Conservation (phyloP, 2,329 filamentous ascomycete genomes). For the Arthrinium phaeospermum region DNA sequence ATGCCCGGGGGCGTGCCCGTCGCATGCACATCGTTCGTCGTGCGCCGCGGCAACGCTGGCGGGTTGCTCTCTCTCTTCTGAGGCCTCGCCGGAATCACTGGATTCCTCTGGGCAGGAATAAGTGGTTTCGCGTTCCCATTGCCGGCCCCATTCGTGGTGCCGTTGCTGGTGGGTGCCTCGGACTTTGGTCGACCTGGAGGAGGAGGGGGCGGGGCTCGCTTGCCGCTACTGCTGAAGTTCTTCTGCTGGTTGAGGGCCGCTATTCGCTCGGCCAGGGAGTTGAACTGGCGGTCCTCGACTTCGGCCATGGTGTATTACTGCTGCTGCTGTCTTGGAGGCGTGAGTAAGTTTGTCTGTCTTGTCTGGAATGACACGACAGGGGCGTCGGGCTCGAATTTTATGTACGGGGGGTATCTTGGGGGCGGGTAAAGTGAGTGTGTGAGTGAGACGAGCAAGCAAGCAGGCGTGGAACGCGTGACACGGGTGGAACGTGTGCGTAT, state of each 20-base stretch:
- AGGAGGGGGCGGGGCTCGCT: slow-evolving; percentile 52
- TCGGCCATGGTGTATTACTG: slow-evolving; percentile 56
- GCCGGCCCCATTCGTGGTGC: slow-evolving; percentile 24
- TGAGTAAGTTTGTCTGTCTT: not conserved
- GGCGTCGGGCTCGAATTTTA: not conserved
- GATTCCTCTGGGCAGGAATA: slow-evolving; percentile 35
- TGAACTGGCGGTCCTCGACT: slow-evolving; percentile 66
- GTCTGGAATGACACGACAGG: not conserved
- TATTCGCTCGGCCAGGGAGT: slow-evolving; percentile 65
- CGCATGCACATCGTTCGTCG: slow-evolving; percentile 38
- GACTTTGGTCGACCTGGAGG: slow-evolving; percentile 49
- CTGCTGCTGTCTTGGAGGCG: not conserved
- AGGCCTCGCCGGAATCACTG: slow-evolving; percentile 47
- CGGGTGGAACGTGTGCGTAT: not conserved
- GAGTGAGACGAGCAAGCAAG: slow-evolving; percentile 1
- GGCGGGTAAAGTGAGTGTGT: not conserved
- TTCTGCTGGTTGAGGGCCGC: slow-evolving; percentile 68
- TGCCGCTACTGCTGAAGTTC: slow-evolving; percentile 55
- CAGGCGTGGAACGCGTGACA: not conserved
- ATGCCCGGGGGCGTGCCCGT: slow-evolving; percentile 27
- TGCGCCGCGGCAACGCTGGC: slow-evolving; percentile 45
- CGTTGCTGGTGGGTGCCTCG: slow-evolving; percentile 29
- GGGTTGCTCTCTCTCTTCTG: slow-evolving; percentile 38
- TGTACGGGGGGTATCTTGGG: not conserved
- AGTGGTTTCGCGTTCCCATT: slow-evolving; percentile 20